Percentiles rank a stretch among this genome's conserved stretches.
Evolutionary conservation across 75 land plant species (phyloP).

Genomic region (Larix kaempferi): DNA sequence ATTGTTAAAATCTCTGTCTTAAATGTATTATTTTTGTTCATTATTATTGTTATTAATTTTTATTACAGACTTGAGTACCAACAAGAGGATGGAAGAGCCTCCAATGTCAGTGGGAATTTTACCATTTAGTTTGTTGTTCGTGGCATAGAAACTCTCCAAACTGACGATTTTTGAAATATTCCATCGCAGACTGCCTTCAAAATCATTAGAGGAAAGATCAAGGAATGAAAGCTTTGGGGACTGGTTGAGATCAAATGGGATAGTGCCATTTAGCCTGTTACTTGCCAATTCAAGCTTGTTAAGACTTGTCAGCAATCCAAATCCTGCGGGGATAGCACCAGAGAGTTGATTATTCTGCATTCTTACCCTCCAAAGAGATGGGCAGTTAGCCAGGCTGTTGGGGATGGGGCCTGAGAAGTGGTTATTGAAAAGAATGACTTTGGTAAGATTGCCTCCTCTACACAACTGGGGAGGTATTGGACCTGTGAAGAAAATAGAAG

Average conservation of each 20-base stretch:
- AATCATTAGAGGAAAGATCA: constrained; percentile 57
- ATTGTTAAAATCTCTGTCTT: too few relatives aligned
- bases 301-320: constrained; percentile 56
- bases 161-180: constrained; percentile 55
- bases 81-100: constrained; percentile 20
- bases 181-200: constrained; percentile 46
- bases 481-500: constrained; percentile 68
- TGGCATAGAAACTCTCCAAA: constrained; percentile 49
- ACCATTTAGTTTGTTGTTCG: constrained; percentile 50
- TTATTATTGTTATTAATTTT: too few relatives aligned
- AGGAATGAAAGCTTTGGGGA: constrained; percentile 56
- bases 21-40: too few relatives aligned
- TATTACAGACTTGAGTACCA: too few relatives aligned
- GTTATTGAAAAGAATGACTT: constrained; percentile 74
- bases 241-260: constrained; percentile 48
- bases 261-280: constrained; percentile 49
- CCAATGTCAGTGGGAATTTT: constrained; percentile 32
- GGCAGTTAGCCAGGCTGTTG: constrained; percentile 36
- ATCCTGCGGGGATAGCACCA: constrained; percentile 68
- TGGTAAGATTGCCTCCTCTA: constrained; percentile 47
- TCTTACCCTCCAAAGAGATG: constrained; percentile 55
- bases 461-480: constrained; percentile 59
- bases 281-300: constrained; percentile 59
- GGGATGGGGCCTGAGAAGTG: constrained; percentile 66
- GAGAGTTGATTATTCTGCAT: constrained; percentile 66